Evolutionary conservation across 2,329 filamentous ascomycete species (phyloP), one percentile per base, ranked within the genome.

Genomic region (Beauveria bassiana): DNA sequence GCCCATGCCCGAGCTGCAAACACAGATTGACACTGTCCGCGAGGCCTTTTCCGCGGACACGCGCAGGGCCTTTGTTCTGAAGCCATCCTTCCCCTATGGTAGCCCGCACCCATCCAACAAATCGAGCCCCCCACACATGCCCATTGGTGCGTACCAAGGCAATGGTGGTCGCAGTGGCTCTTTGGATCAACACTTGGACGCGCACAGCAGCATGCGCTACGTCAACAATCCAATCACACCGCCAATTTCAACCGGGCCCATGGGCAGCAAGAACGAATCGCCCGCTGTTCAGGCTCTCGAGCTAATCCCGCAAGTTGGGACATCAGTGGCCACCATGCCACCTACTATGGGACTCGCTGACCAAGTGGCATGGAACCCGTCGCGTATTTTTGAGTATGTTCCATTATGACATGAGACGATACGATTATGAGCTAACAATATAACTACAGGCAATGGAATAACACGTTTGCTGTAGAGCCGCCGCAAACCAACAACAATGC

Each of bases 41-140:
- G 86, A 93, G 70, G 93, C 93, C 5, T 98, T 98, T 70, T 97
- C 93, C 31, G 90, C 90, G 59, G 90, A 98, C 72, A 83, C 81
- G 26, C 86, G 83, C 67, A 93, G 91, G 70, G 89, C 92, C 2
- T 98, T 98, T 73, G 90, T 93, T 66, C 78, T 98, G 62, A 96
- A 96, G 74, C 84, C 90, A 3, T 89, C 85, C 55, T 96, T 97
- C 70, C 91, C 92, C 0, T 92, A 93, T 69, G 89, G 91, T 61
- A 95, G 90, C 73, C 90, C 93, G 24, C 85, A 81, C 68, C 82
- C 77, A 65, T 86, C 83, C 65, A 79, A 77, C 68, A 81, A 84
- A 65, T 81, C 88, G 43, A 90, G 84, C 70, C 87, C 88, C 7
- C 78, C 85, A 46, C 80, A 80, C 45, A 79, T 80, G 69, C 69